These are phyloP conservation scores for Botrytis elliptica DNA, from an alignment of 2,329 filamentous ascomycete genomes.

Conservation along the genomic window DNA sequence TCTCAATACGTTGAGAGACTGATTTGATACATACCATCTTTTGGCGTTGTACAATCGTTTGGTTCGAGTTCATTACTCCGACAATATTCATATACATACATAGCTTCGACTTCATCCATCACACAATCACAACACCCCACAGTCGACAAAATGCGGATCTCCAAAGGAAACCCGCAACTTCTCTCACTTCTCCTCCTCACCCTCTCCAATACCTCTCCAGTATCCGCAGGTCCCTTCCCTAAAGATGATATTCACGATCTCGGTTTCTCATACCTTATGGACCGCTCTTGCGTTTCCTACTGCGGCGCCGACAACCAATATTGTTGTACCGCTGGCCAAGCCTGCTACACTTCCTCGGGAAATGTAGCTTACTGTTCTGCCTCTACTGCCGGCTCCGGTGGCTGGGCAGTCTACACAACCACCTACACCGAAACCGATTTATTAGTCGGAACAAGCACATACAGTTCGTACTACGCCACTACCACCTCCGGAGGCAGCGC, in stretches of 20 bases:
- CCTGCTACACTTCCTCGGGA: conserved; percentile 51
- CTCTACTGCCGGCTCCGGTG: conserved; percentile 28
- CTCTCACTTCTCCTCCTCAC: conserved; percentile 42
- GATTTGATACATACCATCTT: conserved; percentile 14
- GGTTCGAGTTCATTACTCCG: background rate
- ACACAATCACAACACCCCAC: conserved; percentile 1
- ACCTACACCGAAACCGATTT: conserved; percentile 59
- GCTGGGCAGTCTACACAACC: conserved; percentile 38
- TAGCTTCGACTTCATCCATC: background rate
- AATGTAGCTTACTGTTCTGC: conserved; percentile 51
- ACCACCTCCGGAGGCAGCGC: conserved; percentile 33
- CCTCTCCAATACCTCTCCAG: conserved; percentile 41
- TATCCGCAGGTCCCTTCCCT: conserved; percentile 50
- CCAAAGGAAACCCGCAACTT: conserved; percentile 35
- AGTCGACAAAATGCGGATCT: conserved; percentile 41
- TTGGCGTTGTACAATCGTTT: background rate
- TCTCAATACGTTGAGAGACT: background rate
- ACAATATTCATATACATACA: background rate
- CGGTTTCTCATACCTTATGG: conserved; percentile 52
- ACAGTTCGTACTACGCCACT: conserved; percentile 24
- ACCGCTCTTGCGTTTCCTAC: conserved; percentile 49
- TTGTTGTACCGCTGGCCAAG: conserved; percentile 50
- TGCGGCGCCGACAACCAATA: conserved; percentile 56
- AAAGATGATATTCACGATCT: conserved; percentile 48
- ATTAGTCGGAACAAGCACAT: conserved; percentile 54